Evolutionary conservation across 805 yeast genomes (phyloP).

Genomic region (Ogataea polymorpha): DNA sequence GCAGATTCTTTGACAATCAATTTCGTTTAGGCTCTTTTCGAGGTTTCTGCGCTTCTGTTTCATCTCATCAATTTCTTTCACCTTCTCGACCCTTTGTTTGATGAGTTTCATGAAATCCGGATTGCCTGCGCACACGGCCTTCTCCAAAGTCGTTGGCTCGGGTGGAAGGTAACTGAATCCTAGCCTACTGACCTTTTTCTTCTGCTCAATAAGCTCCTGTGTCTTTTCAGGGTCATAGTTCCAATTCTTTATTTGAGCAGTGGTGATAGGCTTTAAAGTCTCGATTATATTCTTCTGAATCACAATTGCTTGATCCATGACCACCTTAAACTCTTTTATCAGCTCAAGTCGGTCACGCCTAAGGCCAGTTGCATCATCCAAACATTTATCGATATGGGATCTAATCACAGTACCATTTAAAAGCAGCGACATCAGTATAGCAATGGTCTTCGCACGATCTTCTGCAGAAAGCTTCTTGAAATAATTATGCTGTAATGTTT

Average conservation of each 20-base stretch:
- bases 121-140: constrained; percentile 38
- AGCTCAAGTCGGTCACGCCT: constrained; percentile 67
- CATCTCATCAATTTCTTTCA: constrained; percentile 42
- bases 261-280: constrained; percentile 28
- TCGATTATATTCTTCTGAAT: constrained; percentile 41
- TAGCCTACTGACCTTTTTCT: constrained; percentile 28
- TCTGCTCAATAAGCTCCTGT: constrained; percentile 16
- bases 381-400: constrained; percentile 59
- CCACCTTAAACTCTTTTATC: constrained; percentile 54
- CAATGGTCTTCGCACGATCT: constrained; percentile 54
- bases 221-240: constrained; percentile 24
- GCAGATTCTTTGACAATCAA: constrained; percentile 74
- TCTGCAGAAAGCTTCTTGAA: constrained; percentile 47
- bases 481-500: constrained; percentile 52
- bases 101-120: constrained; percentile 42
- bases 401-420: constrained; percentile 59
- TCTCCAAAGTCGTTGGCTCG: constrained; percentile 35
- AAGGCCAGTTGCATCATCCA: constrained; percentile 58
- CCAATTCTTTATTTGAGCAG: constrained; percentile 20
- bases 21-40: constrained; percentile 61
- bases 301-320: constrained; percentile 49
- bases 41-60: constrained; percentile 47
- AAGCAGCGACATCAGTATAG: constrained; percentile 61
- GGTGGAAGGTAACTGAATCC: constrained; percentile 25
- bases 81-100: constrained; percentile 41